These are phyloP conservation scores for Coemansia sp. DNA, from an alignment of 192 early-diverging fungal genomes.

Conservation along the genomic window DNA sequence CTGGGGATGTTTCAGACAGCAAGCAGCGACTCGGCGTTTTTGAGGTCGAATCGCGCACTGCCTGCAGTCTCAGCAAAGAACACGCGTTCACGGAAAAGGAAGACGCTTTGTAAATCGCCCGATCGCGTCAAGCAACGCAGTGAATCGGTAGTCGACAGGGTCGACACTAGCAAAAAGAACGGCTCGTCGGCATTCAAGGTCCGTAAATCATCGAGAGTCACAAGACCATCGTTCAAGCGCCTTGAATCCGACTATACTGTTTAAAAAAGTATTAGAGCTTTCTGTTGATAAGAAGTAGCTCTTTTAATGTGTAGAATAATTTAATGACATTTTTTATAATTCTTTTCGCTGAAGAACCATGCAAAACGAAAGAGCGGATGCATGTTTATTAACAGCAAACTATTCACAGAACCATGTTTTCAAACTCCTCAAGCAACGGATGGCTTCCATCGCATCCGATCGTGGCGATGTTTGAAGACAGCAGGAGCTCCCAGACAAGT, in stretches of 20 bases:
- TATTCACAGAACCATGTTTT: conserved; percentile 36
- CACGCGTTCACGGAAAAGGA: conserved; percentile 40
- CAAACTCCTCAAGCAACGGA: conserved; percentile 35
- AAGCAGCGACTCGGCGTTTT: neutral
- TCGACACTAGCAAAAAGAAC: conserved; percentile 8
- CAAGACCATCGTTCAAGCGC: conserved; percentile 48
- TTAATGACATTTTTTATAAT: neutral
- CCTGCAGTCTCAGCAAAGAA: conserved; percentile 4
- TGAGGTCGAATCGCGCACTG: neutral
- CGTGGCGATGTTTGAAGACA: conserved; percentile 25
- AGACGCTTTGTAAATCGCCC: conserved; percentile 16
- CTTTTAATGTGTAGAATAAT: conserved; percentile 13
- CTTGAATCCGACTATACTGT: conserved; percentile 31
- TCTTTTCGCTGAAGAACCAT: neutral
- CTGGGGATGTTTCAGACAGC: neutral
- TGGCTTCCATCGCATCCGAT: conserved; percentile 18
- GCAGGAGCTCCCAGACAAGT: conserved; percentile 48
- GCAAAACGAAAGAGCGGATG: neutral
- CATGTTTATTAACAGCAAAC: too few relatives aligned
- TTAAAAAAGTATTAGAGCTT: conserved; percentile 7
- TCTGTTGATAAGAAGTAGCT: neutral
- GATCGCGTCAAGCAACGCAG: conserved; percentile 8
- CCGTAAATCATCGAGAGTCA: conserved; percentile 51
- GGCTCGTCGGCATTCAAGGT: conserved; percentile 20
- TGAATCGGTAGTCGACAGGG: neutral